phyloP scores from a whole-genome alignment of 1,284 basidiomycete genomes.

The Sanghuangporus sanghuang region DNA sequence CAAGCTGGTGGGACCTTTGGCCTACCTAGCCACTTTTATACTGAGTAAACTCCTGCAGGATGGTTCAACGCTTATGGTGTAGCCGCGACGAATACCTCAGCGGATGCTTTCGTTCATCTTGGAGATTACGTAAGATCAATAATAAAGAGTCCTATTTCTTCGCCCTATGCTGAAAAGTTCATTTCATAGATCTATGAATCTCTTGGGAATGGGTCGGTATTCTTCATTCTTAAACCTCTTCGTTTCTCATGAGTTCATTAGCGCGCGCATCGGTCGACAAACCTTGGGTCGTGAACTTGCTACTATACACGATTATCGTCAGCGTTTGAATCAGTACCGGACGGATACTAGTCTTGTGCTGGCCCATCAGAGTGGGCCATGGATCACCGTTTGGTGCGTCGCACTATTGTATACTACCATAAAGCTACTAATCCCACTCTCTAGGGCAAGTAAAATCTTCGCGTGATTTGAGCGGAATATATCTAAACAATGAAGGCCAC shows the following conservation, averaged over 20 bases:
- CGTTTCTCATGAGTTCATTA: conserved; percentile 17
- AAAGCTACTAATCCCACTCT: background rate
- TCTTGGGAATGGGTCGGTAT: conserved; percentile 39
- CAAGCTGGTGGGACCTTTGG: conserved; percentile 33
- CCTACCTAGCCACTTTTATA: background rate
- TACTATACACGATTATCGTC: conserved; percentile 58
- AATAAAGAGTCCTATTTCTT: background rate
- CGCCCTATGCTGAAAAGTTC: background rate
- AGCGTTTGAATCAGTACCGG: conserved; percentile 55
- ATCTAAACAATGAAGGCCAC: background rate
- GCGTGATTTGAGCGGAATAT: background rate
- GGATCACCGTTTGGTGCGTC: conserved; percentile 53
- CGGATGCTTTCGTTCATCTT: conserved; percentile 59
- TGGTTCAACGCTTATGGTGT: conserved; percentile 68
- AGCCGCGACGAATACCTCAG: conserved; percentile 49
- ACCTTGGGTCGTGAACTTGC: conserved; percentile 52
- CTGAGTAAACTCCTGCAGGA: conserved; percentile 31
- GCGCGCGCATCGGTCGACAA: conserved; percentile 42
- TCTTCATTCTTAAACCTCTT: background rate
- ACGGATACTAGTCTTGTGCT: conserved; percentile 45
- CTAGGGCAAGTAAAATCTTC: background rate
- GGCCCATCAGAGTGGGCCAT: conserved; percentile 49
- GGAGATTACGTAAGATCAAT: conserved; percentile 51
- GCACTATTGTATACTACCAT: conserved; percentile 14
- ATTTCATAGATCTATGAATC: conserved; percentile 45